Conservation (phyloP, 2,329 filamentous ascomycete genomes). For the Venturia pyrina region DNA sequence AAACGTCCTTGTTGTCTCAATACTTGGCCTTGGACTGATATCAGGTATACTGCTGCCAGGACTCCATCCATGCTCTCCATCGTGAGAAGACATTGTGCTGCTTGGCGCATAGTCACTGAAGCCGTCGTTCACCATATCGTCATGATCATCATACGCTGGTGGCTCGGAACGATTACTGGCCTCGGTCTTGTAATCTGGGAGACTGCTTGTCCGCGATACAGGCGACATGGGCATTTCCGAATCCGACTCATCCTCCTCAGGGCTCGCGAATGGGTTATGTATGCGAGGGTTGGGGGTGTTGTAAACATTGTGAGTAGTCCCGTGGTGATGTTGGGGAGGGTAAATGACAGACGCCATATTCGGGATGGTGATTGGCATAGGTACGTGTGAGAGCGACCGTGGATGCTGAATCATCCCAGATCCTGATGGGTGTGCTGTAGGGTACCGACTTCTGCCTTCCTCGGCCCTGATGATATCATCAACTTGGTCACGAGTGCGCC, state of each 20-base stretch:
- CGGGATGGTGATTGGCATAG: constrained; percentile 16
- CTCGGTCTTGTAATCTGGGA: constrained; percentile 36
- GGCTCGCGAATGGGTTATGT: constrained; percentile 17
- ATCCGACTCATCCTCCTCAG: background rate
- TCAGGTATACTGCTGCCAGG: constrained; percentile 11
- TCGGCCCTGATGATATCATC: constrained; percentile 36
- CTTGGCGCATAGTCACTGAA: constrained; percentile 3
- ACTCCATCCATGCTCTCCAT: constrained; percentile 9
- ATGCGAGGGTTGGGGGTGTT: constrained; percentile 19
- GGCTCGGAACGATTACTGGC: constrained; percentile 18
- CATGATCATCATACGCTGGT: constrained; percentile 17
- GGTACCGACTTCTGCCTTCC: constrained; percentile 19
- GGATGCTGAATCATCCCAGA: constrained; percentile 15
- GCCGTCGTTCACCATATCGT: constrained; percentile 11
- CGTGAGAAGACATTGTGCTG: constrained; percentile 15
- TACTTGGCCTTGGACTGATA: constrained; percentile 8
- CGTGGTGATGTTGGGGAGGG: constrained; percentile 21
- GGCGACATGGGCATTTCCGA: constrained; percentile 6
- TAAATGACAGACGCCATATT: constrained; percentile 20
- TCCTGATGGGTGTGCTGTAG: constrained; percentile 4
- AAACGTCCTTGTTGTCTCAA: constrained; percentile 9
- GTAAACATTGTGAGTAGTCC: constrained; percentile 18
- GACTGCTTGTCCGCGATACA: constrained; percentile 27
- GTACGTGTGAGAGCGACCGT: constrained; percentile 10
- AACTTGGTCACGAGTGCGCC: constrained; percentile 43